Conservation (phyloP, 2,329 filamentous ascomycete species). For the Colletotrichum sp. region DNA sequence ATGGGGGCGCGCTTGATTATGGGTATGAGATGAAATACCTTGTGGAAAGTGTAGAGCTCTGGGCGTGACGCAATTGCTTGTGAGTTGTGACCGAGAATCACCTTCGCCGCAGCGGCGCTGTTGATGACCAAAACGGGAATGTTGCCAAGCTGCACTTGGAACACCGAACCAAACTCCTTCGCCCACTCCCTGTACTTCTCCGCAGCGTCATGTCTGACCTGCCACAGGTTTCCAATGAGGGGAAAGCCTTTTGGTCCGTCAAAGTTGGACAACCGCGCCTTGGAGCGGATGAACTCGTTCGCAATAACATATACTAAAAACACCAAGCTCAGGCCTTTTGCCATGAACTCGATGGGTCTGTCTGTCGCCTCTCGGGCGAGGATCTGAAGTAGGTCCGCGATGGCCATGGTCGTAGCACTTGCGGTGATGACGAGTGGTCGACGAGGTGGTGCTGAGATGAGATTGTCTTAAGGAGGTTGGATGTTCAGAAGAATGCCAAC, state of each 20-base stretch:
- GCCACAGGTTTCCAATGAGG: constrained; percentile 59
- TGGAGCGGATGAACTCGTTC: constrained; percentile 51
- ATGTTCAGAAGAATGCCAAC: background rate
- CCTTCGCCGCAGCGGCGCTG: constrained; percentile 67
- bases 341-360: constrained; percentile 25
- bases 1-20: too few species aligned
- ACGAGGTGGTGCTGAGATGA: background rate
- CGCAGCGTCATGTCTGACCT: constrained; percentile 54
- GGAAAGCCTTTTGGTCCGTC: constrained; percentile 55
- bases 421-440: background rate
- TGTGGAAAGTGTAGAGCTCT: constrained; percentile 66
- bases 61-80: constrained; percentile 70
- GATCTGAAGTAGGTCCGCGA: constrained; percentile 27
- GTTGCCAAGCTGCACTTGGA: constrained; percentile 39
- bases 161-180: constrained; percentile 32
- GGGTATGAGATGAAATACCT: constrained; percentile 26
- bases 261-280: constrained; percentile 49
- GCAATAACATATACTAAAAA: constrained; percentile 49
- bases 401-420: constrained; percentile 25
- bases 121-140: constrained; percentile 71
- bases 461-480: background rate
- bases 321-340: background rate
- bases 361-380: constrained; percentile 20
- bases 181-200: constrained; percentile 34
- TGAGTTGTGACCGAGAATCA: constrained; percentile 70